These are phyloP conservation scores for Vigna nakashimae DNA, from an alignment of 306 rosid species.

Conservation along the genomic window DNA sequence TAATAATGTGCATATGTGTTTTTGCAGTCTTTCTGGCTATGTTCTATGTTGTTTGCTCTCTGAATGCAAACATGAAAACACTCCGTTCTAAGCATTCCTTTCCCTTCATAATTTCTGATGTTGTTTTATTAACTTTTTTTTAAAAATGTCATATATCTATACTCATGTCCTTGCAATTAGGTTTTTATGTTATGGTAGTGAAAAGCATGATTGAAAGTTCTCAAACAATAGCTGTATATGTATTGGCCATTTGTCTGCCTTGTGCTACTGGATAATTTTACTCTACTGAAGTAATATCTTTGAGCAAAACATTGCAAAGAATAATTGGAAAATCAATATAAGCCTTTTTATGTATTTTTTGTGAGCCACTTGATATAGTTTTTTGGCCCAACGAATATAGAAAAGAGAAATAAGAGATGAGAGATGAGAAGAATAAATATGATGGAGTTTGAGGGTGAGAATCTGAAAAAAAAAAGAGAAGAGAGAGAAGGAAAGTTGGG, in stretches of 20 bases:
- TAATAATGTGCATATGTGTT: background rate
- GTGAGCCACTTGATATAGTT: constrained; percentile 36
- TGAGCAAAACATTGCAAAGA: too few relatives aligned
- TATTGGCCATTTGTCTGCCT: background rate
- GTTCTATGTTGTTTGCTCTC: background rate
- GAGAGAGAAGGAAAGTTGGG: too few relatives aligned
- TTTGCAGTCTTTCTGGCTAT: background rate
- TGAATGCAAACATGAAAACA: background rate
- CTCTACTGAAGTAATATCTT: too few relatives aligned
- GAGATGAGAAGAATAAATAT: too few relatives aligned
- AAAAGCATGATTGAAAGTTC: constrained; percentile 19
- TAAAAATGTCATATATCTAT: background rate
- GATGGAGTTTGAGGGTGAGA: too few relatives aligned
- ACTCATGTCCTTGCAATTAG: background rate
- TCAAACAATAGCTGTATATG: background rate
- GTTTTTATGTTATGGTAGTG: background rate
- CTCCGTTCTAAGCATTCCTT: background rate
- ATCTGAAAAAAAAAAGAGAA: too few relatives aligned
- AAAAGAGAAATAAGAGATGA: too few relatives aligned
- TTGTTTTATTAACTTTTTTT: background rate
- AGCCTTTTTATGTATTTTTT: constrained; percentile 8
- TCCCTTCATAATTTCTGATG: background rate
- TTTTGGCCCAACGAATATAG: background rate
- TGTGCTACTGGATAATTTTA: too few relatives aligned
- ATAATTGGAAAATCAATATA: background rate